Evolutionary conservation across 495 filamentous ascomycete genomes (phyloP).

Genomic region (Tuber melanosporum): DNA sequence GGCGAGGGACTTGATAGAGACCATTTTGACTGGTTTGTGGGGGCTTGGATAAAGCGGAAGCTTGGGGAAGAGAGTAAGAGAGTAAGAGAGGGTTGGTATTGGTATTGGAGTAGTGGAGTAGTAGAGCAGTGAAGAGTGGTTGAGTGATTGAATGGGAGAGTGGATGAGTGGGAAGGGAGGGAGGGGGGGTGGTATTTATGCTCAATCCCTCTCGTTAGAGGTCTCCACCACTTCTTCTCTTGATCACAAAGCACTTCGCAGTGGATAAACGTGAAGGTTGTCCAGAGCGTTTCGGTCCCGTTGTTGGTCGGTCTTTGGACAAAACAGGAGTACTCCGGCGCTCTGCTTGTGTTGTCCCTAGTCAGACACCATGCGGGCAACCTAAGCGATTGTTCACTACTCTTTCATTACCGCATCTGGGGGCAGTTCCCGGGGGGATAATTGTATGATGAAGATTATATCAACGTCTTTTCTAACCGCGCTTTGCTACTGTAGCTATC

Average conservation of each 20-base stretch:
- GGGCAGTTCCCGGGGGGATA: not conserved
- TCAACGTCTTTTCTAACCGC: not conserved
- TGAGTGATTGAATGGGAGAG: not conserved
- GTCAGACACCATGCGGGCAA: not conserved
- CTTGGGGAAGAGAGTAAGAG: not conserved
- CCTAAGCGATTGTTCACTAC: not conserved
- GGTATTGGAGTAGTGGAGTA: not conserved
- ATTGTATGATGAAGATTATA: not conserved
- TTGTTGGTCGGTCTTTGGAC: not conserved
- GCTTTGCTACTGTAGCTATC: not conserved
- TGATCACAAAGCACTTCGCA: not conserved
- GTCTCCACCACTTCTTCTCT: not conserved
- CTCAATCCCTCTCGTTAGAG: not conserved
- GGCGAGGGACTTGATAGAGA: not conserved
- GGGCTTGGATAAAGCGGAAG: not conserved
- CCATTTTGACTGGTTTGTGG: not conserved
- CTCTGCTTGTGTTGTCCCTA: not conserved
- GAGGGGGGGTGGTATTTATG: not conserved
- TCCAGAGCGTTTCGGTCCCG: not conserved
- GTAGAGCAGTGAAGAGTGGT: not conserved
- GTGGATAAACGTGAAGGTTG: too few species aligned
- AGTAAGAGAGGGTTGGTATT: too few species aligned
- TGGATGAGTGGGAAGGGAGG: not conserved
- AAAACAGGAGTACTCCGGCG: not conserved
- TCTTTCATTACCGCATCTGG: not conserved